A percentile compares a stretch with the other conserved stretches of the same genome.
Evolutionary conservation across 805 yeast species (phyloP).

Genomic region (Nakazawaea holstii): DNA sequence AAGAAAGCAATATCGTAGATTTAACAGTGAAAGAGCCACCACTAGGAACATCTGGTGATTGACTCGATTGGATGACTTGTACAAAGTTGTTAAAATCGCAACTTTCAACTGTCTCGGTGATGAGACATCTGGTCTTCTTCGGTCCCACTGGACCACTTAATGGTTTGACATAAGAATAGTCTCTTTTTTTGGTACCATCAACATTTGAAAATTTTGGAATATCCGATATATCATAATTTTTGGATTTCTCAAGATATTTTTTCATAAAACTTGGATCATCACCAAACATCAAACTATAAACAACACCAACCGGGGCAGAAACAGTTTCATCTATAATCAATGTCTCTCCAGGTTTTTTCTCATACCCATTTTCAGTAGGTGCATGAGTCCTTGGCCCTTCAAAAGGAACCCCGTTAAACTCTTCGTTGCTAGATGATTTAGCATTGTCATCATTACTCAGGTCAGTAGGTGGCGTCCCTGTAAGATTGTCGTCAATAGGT

Average conservation of each 20-base stretch:
- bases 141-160: slow-evolving; percentile 69
- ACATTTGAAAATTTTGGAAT: slow-evolving; percentile 33
- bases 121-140: slow-evolving; percentile 62
- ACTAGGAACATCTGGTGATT: slow-evolving; percentile 80
- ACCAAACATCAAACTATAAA: slow-evolving; percentile 58
- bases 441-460: slow-evolving; percentile 14
- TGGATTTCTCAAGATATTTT: slow-evolving; percentile 48
- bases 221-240: slow-evolving; percentile 54
- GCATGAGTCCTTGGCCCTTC: slow-evolving; percentile 32
- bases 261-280: slow-evolving; percentile 41
- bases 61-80: slow-evolving; percentile 50
- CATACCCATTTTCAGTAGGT: slow-evolving; percentile 35
- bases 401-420: slow-evolving; percentile 32
- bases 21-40: slow-evolving; percentile 62
- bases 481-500: not conserved
- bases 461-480: slow-evolving; percentile 10
- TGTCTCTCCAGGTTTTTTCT: slow-evolving; percentile 42
- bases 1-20: slow-evolving; percentile 51
- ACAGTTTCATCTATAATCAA: slow-evolving; percentile 49
- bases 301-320: slow-evolving; percentile 61
- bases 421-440: slow-evolving; percentile 20
- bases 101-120: slow-evolving; percentile 53
- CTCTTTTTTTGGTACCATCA: slow-evolving; percentile 30
- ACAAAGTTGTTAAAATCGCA: slow-evolving; percentile 43
- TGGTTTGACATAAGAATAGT: slow-evolving; percentile 58